Percentiles rank a stretch among this genome's conserved stretches.
Evolutionary conservation across 2,329 filamentous ascomycete species (phyloP).

Genomic region (Curvularia sp.): DNA sequence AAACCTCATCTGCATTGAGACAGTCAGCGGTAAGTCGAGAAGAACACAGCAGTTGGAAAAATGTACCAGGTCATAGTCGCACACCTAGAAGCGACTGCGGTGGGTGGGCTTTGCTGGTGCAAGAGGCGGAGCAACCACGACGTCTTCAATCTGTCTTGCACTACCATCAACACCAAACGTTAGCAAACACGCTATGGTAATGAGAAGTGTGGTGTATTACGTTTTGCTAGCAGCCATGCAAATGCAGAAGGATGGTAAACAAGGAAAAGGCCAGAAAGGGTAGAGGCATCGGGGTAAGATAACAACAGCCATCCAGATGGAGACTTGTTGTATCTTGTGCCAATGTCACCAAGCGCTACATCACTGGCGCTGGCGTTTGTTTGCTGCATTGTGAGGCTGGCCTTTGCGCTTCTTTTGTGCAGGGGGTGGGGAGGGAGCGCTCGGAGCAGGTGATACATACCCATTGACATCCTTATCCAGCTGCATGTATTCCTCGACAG

Average conservation of each 20-base stretch:
- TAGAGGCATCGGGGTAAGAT: conserved; percentile 15
- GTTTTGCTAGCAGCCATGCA: conserved; percentile 35
- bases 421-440: conserved; percentile 31
- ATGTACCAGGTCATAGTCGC: conserved; percentile 14
- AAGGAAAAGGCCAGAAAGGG: conserved; percentile 23
- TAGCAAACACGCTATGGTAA: conserved; percentile 17
- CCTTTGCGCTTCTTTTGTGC: conserved; percentile 35
- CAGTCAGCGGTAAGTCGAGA: conserved; percentile 4
- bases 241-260: conserved; percentile 28
- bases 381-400: conserved; percentile 45
- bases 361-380: conserved; percentile 42
- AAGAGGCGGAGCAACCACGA: conserved; percentile 6
- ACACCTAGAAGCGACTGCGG: conserved; percentile 26
- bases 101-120: conserved; percentile 19
- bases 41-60: not conserved
- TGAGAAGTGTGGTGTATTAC: conserved; percentile 39
- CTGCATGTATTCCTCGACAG: conserved; percentile 83
- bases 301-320: not conserved
- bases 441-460: conserved; percentile 48
- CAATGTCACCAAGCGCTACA: conserved; percentile 16
- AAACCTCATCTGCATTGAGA: conserved; percentile 14
- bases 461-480: conserved; percentile 90
- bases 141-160: conserved; percentile 22
- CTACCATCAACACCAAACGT: conserved; percentile 17
- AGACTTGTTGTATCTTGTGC: conserved; percentile 10